phyloP scores from a whole-genome alignment of 2,329 filamentous ascomycete species.

The Ceratocystis cacaofunesta region DNA sequence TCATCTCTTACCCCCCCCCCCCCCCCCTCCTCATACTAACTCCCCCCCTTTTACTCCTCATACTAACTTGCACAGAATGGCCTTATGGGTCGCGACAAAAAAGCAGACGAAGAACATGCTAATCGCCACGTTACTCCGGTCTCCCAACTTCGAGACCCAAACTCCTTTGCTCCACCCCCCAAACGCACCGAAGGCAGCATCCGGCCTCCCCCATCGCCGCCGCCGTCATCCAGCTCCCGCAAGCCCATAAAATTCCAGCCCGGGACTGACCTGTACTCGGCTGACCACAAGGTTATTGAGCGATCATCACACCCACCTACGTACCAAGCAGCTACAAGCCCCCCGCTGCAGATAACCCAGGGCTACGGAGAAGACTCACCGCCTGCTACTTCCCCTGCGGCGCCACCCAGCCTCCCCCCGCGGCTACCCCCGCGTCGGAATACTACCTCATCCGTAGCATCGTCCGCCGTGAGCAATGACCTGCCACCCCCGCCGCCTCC shows the following conservation, averaged over 20 bases:
- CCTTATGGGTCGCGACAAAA: constrained; percentile 30
- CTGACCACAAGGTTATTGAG: constrained; percentile 19
- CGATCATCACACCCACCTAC: constrained; percentile 34
- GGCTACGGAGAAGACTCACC: constrained; percentile 6
- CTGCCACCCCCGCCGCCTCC: constrained; percentile 21
- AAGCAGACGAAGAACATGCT: constrained; percentile 21
- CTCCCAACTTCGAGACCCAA: constrained; percentile 56
- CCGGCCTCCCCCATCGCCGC: constrained; percentile 21
- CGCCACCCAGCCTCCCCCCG: constrained; percentile 56
- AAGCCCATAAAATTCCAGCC: constrained; percentile 7
- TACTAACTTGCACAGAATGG: constrained; percentile 27
- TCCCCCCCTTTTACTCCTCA: neutral
- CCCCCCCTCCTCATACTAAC: no score
- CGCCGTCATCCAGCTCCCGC: constrained; percentile 17
- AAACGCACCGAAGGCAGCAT: constrained; percentile 36
- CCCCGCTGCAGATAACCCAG: constrained; percentile 25
- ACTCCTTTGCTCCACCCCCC: constrained; percentile 67
- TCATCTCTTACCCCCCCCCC: neutral
- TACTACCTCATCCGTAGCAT: constrained; percentile 21
- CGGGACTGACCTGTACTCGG: constrained; percentile 19
- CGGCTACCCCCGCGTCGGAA: constrained; percentile 39
- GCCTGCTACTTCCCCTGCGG: constrained; percentile 18
- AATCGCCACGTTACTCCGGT: constrained; percentile 44
- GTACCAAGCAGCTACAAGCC: constrained; percentile 56
- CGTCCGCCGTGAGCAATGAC: constrained; percentile 23